Percentiles rank a stretch among this genome's conserved stretches.
phyloP scores from a whole-genome alignment of 345 rosid species.

The Hypericum perforatum region DNA sequence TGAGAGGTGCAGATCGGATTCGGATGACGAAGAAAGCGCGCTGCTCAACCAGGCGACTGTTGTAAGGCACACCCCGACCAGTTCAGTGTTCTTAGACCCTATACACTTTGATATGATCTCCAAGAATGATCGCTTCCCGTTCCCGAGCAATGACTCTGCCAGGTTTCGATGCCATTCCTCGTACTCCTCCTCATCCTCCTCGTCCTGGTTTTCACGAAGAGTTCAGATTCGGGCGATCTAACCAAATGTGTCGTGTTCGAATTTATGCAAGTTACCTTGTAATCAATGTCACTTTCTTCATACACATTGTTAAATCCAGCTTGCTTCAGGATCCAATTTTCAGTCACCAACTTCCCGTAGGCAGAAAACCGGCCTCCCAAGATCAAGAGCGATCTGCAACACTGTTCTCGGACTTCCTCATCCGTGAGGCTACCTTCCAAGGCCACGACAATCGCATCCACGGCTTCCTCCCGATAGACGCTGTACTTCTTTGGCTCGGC shows the following conservation, averaged over 20 bases:
- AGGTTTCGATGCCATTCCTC: slow-evolving; percentile 33
- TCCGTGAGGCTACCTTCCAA: slow-evolving; percentile 29
- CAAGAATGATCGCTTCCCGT: slow-evolving; percentile 26
- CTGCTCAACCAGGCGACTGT: slow-evolving; percentile 43
- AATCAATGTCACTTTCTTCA: slow-evolving; percentile 16
- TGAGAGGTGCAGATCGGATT: slow-evolving; percentile 26
- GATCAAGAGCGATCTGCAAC: slow-evolving; percentile 40
- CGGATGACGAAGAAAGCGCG: slow-evolving; percentile 28
- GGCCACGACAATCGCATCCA: slow-evolving; percentile 35
- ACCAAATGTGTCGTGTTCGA: not conserved
- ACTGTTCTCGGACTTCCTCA: slow-evolving; percentile 25
- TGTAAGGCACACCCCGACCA: slow-evolving; percentile 30
- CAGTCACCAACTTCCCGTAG: slow-evolving; percentile 24
- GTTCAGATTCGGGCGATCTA: not conserved
- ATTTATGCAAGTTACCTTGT: slow-evolving; percentile 1
- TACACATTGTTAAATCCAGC: slow-evolving; percentile 24
- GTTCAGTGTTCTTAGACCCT: slow-evolving; percentile 21
- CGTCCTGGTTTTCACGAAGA: slow-evolving; percentile 22
- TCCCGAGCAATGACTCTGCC: slow-evolving; percentile 29
- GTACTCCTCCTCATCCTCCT: slow-evolving; percentile 25
- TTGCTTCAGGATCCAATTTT: slow-evolving; percentile 37
- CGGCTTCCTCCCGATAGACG: slow-evolving; percentile 47
- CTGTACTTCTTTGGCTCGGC: slow-evolving; percentile 37
- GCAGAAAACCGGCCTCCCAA: slow-evolving; percentile 36
- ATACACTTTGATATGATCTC: slow-evolving; percentile 36